Evolutionary conservation across 345 rosid genomes (phyloP).

Genomic region (Cardiospermum halicacabum): DNA sequence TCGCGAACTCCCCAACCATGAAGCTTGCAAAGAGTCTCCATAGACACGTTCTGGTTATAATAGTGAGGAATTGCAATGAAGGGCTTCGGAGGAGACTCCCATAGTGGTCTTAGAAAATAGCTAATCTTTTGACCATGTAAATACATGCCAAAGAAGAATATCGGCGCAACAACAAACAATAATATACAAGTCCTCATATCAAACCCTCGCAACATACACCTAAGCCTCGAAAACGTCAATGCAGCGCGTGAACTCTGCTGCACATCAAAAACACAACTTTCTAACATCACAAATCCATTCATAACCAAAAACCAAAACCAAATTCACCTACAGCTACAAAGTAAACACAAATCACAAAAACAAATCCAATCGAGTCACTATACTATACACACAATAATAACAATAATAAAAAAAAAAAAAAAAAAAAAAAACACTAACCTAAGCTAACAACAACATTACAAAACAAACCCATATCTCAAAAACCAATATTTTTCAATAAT

Average conservation of each 20-base stretch:
- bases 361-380: too few species aligned
- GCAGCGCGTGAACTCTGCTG: slow-evolving; percentile 43
- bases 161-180: slow-evolving; percentile 38
- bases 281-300: slow-evolving; percentile 3
- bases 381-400: too few species aligned
- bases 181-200: slow-evolving; percentile 38
- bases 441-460: too few species aligned
- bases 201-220: slow-evolving; percentile 48
- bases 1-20: slow-evolving; percentile 89
- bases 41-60: slow-evolving; percentile 64
- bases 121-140: slow-evolving; percentile 61
- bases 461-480: background rate
- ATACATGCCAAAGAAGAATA: slow-evolving; percentile 39
- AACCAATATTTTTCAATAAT: background rate
- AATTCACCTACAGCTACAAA: background rate
- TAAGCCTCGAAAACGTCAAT: slow-evolving; percentile 46
- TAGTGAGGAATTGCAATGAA: slow-evolving; percentile 64
- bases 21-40: slow-evolving; percentile 69
- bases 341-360: too few species aligned
- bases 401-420: too few species aligned
- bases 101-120: slow-evolving; percentile 64
- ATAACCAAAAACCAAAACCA: background rate
- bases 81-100: slow-evolving; percentile 67
- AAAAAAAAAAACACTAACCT: too few species aligned
- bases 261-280: slow-evolving; percentile 14